Conservation (phyloP, 163 green algal species). For the Prototheca stagnorum region DNA sequence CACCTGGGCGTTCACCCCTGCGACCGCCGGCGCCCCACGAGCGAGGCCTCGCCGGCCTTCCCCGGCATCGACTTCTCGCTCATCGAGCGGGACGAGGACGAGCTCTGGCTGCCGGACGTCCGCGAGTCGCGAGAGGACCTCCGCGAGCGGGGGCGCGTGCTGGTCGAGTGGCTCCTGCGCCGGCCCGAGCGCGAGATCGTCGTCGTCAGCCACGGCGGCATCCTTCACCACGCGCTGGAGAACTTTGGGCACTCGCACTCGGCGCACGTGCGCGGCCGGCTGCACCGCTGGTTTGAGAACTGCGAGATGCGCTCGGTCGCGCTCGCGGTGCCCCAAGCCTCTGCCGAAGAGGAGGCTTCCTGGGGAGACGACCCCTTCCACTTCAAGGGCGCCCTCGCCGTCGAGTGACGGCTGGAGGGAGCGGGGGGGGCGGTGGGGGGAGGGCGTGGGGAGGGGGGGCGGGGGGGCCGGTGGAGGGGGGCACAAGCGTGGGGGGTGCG, state of each 20-base stretch:
- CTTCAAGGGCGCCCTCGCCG: too few species aligned
- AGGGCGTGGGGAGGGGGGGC: too few species aligned
- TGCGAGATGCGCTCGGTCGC: slow-evolving; percentile 39
- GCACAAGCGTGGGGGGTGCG: too few species aligned
- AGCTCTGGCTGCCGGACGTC: slow-evolving; percentile 12
- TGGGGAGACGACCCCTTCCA: too few species aligned
- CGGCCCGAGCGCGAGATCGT: slow-evolving; percentile 35
- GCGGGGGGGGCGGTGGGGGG: too few species aligned
- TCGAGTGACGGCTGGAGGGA: too few species aligned
- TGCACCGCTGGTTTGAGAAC: slow-evolving; percentile 32
- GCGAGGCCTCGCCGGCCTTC: slow-evolving; percentile 16
- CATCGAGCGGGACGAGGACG: slow-evolving; percentile 23
- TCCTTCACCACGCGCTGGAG: slow-evolving; percentile 31
- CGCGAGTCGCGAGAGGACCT: slow-evolving; percentile 22
- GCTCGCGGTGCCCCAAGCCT: too few species aligned
- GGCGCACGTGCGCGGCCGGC: slow-evolving; percentile 6
- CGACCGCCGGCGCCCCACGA: slow-evolving; percentile 19
- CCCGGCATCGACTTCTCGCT: slow-evolving; percentile 34
- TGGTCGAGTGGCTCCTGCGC: slow-evolving; percentile 23
- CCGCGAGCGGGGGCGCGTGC: slow-evolving; percentile 20
- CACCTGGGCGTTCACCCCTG: slow-evolving; percentile 28
- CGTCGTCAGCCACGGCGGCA: slow-evolving; percentile 44
- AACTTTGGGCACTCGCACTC: slow-evolving; percentile 26
- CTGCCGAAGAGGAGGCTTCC: too few species aligned
- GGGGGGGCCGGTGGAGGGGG: too few species aligned